These are phyloP conservation scores for Colletotrichum scovillei DNA, from an alignment of 2,329 filamentous ascomycete genomes.

Conservation along the genomic window DNA sequence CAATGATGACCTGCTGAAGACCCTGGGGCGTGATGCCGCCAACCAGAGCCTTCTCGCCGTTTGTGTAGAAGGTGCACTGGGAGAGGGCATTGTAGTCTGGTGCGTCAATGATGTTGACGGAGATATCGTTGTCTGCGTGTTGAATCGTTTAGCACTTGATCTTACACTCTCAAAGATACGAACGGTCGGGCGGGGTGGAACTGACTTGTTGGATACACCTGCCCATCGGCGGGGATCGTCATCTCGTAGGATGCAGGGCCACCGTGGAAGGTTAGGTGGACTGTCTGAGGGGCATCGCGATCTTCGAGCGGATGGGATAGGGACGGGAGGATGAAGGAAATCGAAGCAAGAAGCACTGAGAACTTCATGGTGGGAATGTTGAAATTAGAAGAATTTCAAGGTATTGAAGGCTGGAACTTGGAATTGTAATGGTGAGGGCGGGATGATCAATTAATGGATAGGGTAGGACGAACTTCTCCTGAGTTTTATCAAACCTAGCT, in stretches of 20 bases:
- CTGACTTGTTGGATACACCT: constrained; percentile 50
- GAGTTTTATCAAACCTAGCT: background rate
- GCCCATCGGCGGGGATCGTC: constrained; percentile 54
- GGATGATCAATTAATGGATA: too few relatives aligned
- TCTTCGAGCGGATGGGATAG: constrained; percentile 38
- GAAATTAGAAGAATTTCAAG: background rate
- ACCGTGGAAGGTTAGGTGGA: constrained; percentile 57
- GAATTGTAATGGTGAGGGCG: background rate
- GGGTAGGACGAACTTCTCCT: too few relatives aligned
- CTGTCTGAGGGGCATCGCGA: constrained; percentile 47
- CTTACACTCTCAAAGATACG: background rate
- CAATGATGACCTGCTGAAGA: constrained; percentile 53
- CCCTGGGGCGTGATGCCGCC: constrained; percentile 44
- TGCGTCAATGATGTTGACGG: constrained; percentile 53
- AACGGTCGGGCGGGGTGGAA: background rate
- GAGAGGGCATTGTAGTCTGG: constrained; percentile 55
- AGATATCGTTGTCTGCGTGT: constrained; percentile 50
- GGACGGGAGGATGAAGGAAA: constrained; percentile 26
- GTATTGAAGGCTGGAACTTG: background rate
- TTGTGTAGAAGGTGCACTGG: constrained; percentile 57
- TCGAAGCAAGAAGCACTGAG: constrained; percentile 3
- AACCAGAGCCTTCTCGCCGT: constrained; percentile 45
- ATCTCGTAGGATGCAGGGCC: constrained; percentile 54
- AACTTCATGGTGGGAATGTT: constrained; percentile 39
- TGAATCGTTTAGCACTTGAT: background rate